Evolutionary conservation across 352 stramenopile species (phyloP).

Genomic region (Phytophthora quininea): DNA sequence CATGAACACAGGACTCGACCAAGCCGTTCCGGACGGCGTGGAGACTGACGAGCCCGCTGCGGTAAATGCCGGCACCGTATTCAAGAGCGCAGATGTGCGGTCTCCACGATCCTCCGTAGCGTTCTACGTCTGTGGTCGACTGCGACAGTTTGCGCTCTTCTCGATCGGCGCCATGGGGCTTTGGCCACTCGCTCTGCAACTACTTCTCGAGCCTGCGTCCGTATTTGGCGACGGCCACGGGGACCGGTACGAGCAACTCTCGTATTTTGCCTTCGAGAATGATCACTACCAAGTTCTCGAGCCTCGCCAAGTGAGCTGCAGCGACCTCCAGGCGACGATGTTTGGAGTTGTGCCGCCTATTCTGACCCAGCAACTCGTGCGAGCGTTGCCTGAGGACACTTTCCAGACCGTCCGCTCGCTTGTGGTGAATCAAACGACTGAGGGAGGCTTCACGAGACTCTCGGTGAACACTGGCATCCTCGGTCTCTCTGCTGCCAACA

Average conservation of each 20-base stretch:
- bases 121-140: conserved; percentile 18
- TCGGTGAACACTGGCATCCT: conserved; percentile 33
- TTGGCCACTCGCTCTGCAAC: conserved; percentile 40
- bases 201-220: conserved; percentile 34
- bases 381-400: conserved; percentile 21
- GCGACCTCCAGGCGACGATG: conserved; percentile 23
- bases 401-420: conserved; percentile 27
- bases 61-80: too few species aligned
- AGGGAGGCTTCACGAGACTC: conserved; percentile 7
- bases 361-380: conserved; percentile 29
- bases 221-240: conserved; percentile 52
- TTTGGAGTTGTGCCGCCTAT: conserved; percentile 16
- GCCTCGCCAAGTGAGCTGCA: conserved; percentile 30
- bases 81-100: too few species aligned
- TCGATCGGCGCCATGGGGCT: conserved; percentile 43
- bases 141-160: conserved; percentile 35
- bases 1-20: too few species aligned
- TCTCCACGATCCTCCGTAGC: too few species aligned
- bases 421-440: conserved; percentile 34
- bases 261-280: conserved; percentile 39
- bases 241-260: conserved; percentile 45
- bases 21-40: too few species aligned
- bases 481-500: conserved; percentile 19
- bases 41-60: too few species aligned
- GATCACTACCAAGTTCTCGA: conserved; percentile 45